phyloP scores from a whole-genome alignment of 1,139 yeast species.

The Yamadazyma oceani region DNA sequence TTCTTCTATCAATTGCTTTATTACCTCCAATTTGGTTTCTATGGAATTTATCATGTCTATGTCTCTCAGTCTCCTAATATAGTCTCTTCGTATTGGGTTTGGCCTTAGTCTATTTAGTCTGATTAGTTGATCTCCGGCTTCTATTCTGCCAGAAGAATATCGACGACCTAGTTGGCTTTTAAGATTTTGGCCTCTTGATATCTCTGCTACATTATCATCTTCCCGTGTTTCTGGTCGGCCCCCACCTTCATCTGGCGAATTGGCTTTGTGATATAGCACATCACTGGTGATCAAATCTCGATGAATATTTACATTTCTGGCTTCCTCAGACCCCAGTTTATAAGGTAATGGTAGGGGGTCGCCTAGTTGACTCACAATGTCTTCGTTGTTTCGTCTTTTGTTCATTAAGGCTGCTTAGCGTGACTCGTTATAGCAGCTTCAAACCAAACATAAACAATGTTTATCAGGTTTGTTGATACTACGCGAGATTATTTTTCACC shows the following conservation, averaged over 20 bases:
- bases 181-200: too few species aligned
- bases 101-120: conserved; percentile 9
- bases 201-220: too few species aligned
- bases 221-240: conserved; percentile 5
- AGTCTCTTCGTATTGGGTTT: conserved; percentile 15
- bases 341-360: conserved; percentile 42
- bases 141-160: too few species aligned
- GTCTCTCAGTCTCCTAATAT: conserved; percentile 8
- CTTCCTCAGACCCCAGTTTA: conserved; percentile 12
- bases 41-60: conserved; percentile 9
- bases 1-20: conserved; percentile 8
- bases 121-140: not conserved
- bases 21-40: conserved; percentile 11
- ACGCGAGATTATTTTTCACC: conserved; percentile 1
- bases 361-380: conserved; percentile 22
- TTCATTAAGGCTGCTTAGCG: too few species aligned
- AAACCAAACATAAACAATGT: conserved; percentile 1
- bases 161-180: too few species aligned
- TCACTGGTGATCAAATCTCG: conserved; percentile 7
- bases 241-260: not conserved
- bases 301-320: not conserved
- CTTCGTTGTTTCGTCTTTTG: conserved; percentile 12
- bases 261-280: conserved; percentile 7
- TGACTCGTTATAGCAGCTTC: too few species aligned
- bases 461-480: not conserved